Conservation (phyloP, 202 grass and related monocot species). For the Brachypodium distachyon region DNA sequence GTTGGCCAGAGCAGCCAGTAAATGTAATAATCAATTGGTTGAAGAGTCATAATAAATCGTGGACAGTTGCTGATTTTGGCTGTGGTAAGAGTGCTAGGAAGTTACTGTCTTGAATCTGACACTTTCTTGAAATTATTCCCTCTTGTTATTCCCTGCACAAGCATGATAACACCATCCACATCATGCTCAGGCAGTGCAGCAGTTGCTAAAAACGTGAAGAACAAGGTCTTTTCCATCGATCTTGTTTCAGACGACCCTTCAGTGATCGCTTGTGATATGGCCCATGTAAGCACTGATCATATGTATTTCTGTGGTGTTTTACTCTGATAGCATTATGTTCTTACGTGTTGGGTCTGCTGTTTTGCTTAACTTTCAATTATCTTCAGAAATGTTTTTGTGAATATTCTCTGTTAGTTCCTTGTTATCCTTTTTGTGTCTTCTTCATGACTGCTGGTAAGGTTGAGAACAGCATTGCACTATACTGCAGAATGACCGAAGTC, state of each 20-base stretch:
- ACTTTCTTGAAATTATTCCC: not conserved
- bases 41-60: slow-evolving; percentile 56
- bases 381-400: not conserved
- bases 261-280: slow-evolving; percentile 95
- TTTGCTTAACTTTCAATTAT: slow-evolving; percentile 1
- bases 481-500: not conserved
- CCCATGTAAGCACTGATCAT: slow-evolving; percentile 62
- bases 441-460: not conserved
- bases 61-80: slow-evolving; percentile 94
- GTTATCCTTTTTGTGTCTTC: not conserved
- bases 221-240: slow-evolving; percentile 94
- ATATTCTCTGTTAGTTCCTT: not conserved
- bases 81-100: slow-evolving; percentile 53
- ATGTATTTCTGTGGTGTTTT: not conserved
- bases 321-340: not conserved
- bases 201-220: slow-evolving; percentile 87
- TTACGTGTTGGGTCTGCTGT: not conserved
- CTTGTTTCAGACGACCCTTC: slow-evolving; percentile 84
- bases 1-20: slow-evolving; percentile 88
- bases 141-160: slow-evolving; percentile 8
- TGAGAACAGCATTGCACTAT: not conserved
- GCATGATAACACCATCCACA: not conserved
- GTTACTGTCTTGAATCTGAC: not conserved
- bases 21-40: slow-evolving; percentile 86
- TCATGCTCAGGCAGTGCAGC: slow-evolving; percentile 51